phyloP scores from a whole-genome alignment of 805 yeast genomes.

The Teunomyces kruisii region DNA sequence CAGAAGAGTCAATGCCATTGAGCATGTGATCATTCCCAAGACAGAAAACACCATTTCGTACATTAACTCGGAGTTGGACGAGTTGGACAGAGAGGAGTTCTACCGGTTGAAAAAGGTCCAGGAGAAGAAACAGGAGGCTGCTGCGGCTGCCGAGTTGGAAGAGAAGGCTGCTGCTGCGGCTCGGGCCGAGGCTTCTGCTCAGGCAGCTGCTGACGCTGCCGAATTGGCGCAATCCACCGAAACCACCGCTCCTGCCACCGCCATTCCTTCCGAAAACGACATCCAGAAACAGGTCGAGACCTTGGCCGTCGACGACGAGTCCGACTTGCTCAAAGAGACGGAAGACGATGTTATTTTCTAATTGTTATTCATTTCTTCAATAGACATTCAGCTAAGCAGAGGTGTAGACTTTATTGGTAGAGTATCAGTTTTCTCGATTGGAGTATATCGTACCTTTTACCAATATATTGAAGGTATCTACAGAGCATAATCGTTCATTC shows the following conservation, averaged over 20 bases:
- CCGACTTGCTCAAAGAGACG: constrained; percentile 36
- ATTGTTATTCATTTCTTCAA: constrained; percentile 5
- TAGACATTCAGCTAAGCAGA: background rate
- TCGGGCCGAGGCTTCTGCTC: too few species aligned
- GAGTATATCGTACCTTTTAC: too few species aligned
- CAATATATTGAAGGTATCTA: too few species aligned
- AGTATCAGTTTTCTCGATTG: too few species aligned
- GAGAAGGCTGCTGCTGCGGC: constrained; percentile 23
- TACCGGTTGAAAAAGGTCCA: constrained; percentile 95
- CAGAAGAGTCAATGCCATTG: constrained; percentile 97
- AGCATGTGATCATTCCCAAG: constrained; percentile 96
- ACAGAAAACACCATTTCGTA: constrained; percentile 91
- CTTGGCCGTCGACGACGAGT: constrained; percentile 20
- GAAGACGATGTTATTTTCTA: constrained; percentile 49
- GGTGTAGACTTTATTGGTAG: too few species aligned
- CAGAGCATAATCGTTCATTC: too few species aligned
- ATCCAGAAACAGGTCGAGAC: constrained; percentile 29
- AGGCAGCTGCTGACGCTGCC: constrained; percentile 16
- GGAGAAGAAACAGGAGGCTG: constrained; percentile 85
- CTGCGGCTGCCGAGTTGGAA: constrained; percentile 63
- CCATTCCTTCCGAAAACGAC: constrained; percentile 17
- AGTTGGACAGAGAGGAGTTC: constrained; percentile 96
- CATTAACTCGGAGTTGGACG: constrained; percentile 95
- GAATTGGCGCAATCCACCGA: constrained; percentile 10
- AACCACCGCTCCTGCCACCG: background rate